Conservation (phyloP, 108 stramenopile genomes). For the Schizochytrium sp. region DNA sequence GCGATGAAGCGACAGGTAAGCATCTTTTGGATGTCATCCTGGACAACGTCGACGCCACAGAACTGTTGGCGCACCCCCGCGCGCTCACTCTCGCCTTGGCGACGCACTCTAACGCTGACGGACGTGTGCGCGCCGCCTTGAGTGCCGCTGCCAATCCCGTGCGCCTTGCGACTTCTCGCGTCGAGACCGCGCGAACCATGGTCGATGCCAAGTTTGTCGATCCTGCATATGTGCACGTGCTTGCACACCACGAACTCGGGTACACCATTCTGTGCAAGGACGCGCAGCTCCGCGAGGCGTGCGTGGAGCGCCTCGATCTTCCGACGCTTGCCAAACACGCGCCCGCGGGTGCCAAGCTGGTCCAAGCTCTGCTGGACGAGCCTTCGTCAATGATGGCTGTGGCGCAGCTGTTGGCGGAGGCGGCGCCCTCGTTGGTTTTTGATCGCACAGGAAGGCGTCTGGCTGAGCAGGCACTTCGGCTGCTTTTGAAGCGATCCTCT, state of each 20-base stretch:
- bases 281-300: neutral
- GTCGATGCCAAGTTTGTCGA: neutral
- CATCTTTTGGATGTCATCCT: neutral
- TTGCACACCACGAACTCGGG: neutral
- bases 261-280: neutral
- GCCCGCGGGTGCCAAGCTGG: neutral
- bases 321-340: neutral
- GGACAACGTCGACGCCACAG: neutral
- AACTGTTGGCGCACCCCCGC: neutral
- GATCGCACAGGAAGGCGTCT: neutral
- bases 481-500: neutral
- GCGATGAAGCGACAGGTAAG: neutral
- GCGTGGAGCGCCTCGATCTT: neutral
- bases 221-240: neutral
- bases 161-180: neutral
- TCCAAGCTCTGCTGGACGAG: neutral
- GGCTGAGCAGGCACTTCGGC: neutral
- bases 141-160: neutral
- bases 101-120: neutral
- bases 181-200: neutral
- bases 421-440: neutral
- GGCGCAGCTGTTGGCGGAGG: neutral
- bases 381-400: neutral
- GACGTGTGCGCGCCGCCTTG: neutral
- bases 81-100: neutral